phyloP scores from a whole-genome alignment of 129 eudicot genomes.

The Tanacetum coccineum region DNA sequence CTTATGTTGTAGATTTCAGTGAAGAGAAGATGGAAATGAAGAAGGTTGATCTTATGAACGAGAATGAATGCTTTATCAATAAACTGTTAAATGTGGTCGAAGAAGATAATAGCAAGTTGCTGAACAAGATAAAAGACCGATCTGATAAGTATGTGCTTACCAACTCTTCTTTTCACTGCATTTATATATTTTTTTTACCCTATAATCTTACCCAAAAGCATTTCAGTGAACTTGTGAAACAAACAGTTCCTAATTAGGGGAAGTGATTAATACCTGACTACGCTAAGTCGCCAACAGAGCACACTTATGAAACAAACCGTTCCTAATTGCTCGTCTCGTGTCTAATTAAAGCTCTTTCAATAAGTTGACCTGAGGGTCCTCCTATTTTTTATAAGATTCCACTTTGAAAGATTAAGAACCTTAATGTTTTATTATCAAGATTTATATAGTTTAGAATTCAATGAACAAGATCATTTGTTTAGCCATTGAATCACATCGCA shows the following conservation, averaged over 20 bases:
- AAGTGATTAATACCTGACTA: not conserved
- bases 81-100: constrained; percentile 16
- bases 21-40: not conserved
- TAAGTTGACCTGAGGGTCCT: too few species aligned
- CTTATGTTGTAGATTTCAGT: not conserved
- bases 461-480: not conserved
- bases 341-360: too few species aligned
- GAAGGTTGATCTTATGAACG: constrained; percentile 4
- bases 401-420: too few species aligned
- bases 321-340: too few species aligned
- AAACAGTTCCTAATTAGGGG: not conserved
- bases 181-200: not conserved
- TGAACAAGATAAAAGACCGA: constrained; percentile 20
- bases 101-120: constrained; percentile 18
- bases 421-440: too few species aligned
- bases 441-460: not conserved
- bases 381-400: too few species aligned
- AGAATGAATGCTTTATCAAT: constrained; percentile 11
- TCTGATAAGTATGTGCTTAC: constrained; percentile 20
- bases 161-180: constrained; percentile 5
- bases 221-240: not conserved
- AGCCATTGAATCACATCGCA: not conserved
- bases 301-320: not conserved
- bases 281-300: not conserved
- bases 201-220: not conserved